Evolutionary conservation across 257 asterid genomes (phyloP).

Genomic region (Salvia miltiorrhiza): DNA sequence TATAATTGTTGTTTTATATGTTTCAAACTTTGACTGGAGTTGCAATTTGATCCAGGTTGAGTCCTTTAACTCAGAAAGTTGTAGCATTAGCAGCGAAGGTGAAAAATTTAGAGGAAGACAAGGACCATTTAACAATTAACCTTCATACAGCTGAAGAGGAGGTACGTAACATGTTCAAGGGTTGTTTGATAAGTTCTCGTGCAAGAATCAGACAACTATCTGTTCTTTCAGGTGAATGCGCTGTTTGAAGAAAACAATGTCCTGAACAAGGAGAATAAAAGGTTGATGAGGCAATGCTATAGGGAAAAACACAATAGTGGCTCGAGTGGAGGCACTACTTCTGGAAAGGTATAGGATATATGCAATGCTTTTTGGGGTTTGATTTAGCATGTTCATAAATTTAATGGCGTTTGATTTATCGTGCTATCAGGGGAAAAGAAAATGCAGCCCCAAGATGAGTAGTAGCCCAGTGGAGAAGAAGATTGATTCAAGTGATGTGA

Average conservation of each 20-base stretch:
- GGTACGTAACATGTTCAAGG: constrained; percentile 38
- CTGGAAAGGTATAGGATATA: constrained; percentile 50
- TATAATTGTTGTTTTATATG: neutral
- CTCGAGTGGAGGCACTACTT: constrained; percentile 56
- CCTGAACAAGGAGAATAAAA: constrained; percentile 54
- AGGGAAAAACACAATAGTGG: constrained; percentile 47
- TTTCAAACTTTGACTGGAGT: constrained; percentile 21
- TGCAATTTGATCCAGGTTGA: constrained; percentile 45
- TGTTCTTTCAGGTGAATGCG: constrained; percentile 47
- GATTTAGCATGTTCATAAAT: neutral
- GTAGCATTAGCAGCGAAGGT: constrained; percentile 60
- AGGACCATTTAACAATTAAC: constrained; percentile 65
- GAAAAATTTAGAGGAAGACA: constrained; percentile 56
- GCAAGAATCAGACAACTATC: neutral
- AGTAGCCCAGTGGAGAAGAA: constrained; percentile 57
- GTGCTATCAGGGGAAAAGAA: constrained; percentile 62
- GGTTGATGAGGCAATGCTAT: constrained; percentile 42
- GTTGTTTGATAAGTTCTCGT: neutral
- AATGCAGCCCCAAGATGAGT: constrained; percentile 57
- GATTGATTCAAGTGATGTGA: constrained; percentile 47
- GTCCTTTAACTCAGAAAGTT: constrained; percentile 56
- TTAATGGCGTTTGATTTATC: neutral
- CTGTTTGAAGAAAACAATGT: constrained; percentile 61
- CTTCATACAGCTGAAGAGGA: constrained; percentile 86
- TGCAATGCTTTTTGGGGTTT: neutral